Conservation (phyloP, 495 filamentous ascomycete species). For the Podospora bellae-mahoneyi region DNA sequence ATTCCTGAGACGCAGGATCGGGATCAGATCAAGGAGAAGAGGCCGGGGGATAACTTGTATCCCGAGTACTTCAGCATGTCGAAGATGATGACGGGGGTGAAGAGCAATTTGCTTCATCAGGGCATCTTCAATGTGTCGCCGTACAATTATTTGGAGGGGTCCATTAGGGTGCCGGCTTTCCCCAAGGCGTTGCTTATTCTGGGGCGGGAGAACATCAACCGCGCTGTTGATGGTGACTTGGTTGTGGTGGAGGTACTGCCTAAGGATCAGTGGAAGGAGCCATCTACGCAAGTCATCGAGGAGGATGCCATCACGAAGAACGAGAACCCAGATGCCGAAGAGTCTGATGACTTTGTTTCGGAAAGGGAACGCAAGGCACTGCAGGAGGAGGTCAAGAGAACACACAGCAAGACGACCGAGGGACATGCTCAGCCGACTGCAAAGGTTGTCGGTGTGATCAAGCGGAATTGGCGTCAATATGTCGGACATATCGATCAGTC, state of each 20-base stretch:
- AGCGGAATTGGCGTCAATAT: constrained; percentile 96
- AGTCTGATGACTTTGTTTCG: constrained; percentile 67
- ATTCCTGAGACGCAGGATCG: constrained; percentile 72
- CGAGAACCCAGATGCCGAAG: constrained; percentile 83
- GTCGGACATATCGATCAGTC: constrained; percentile 90
- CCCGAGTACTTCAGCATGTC: constrained; percentile 79
- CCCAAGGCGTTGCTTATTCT: constrained; percentile 82
- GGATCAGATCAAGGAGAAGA: constrained; percentile 58
- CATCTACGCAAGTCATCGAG: constrained; percentile 91
- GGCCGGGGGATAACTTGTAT: constrained; percentile 70
- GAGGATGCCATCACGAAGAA: constrained; percentile 90
- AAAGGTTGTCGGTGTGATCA: constrained; percentile 85
- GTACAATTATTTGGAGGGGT: constrained; percentile 95
- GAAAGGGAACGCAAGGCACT: constrained; percentile 81
- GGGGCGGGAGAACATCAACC: constrained; percentile 95
- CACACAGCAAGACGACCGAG: constrained; percentile 73
- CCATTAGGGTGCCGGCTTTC: constrained; percentile 83
- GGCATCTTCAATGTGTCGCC: constrained; percentile 93
- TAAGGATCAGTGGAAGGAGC: constrained; percentile 92
- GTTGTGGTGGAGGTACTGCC: constrained; percentile 91
- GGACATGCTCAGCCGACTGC: constrained; percentile 86
- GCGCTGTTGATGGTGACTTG: constrained; percentile 83
- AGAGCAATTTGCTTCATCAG: constrained; percentile 82
- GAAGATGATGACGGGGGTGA: constrained; percentile 91
- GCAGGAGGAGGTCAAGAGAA: constrained; percentile 84